phyloP scores from a whole-genome alignment of 108 stramenopile species.

The Pseudonitzschia delicatissima region DNA sequence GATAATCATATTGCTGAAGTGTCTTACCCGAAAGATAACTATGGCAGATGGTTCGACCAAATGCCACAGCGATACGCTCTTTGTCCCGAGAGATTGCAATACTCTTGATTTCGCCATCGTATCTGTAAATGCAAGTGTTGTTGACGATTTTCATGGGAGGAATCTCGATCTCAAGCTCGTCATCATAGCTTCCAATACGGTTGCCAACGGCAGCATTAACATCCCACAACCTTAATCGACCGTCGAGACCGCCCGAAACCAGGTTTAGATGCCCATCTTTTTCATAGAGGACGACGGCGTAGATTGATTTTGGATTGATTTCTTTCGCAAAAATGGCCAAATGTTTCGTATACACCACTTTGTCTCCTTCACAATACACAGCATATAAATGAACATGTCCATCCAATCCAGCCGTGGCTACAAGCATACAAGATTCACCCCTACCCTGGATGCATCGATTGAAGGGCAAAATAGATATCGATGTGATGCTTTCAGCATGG shows the following conservation, averaged over 20 bases:
- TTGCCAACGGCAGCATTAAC: background rate
- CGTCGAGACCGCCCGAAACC: constrained; percentile 9
- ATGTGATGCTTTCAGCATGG: background rate
- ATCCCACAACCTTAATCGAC: constrained; percentile 7
- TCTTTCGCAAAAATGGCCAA: background rate
- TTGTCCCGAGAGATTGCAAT: background rate
- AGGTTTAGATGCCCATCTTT: constrained; percentile 1
- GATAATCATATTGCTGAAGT: background rate
- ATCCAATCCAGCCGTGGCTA: constrained; percentile 4
- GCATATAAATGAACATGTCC: background rate
- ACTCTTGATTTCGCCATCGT: constrained; percentile 3
- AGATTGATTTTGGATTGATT: background rate
- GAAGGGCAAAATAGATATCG: background rate
- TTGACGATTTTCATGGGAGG: background rate
- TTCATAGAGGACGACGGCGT: background rate
- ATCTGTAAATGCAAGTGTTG: background rate
- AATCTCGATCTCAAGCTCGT: background rate
- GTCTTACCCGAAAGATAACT: background rate
- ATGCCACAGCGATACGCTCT: background rate
- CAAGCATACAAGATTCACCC: background rate
- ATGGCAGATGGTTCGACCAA: background rate
- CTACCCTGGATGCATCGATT: background rate
- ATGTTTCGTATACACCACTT: background rate
- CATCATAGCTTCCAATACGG: background rate
- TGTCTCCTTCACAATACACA: background rate